Evolutionary conservation across 2,329 filamentous ascomycete species (phyloP).

Genomic region (Clonostachys rosea): DNA sequence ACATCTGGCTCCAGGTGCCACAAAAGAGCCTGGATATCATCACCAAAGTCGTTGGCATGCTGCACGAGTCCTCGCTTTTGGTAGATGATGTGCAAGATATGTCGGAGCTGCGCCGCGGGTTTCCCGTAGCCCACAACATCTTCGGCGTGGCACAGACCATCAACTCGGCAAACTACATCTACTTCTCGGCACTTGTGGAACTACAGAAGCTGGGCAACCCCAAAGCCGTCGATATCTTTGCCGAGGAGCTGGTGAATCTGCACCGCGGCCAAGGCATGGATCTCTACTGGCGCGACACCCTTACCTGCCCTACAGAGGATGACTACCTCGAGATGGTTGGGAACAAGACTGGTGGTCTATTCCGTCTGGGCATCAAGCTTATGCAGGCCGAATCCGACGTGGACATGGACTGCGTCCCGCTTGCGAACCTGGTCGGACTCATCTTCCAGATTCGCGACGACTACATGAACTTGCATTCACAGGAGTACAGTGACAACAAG

Average conservation of each 20-base stretch:
- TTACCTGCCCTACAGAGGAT: conserved; percentile 79
- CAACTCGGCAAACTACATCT: conserved; percentile 87
- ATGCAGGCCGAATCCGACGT: conserved; percentile 71
- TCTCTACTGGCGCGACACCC: conserved; percentile 80
- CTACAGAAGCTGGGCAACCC: conserved; percentile 67
- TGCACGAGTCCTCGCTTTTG: conserved; percentile 79
- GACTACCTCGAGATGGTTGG: conserved; percentile 94
- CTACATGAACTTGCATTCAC: conserved; percentile 78
- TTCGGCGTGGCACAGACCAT: conserved; percentile 86
- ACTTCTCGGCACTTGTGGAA: conserved; percentile 75
- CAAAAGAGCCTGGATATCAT: conserved; percentile 66
- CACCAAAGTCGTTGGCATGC: conserved; percentile 76
- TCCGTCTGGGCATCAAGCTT: conserved; percentile 78
- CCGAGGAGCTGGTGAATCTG: conserved; percentile 78
- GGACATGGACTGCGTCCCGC: conserved; percentile 67
- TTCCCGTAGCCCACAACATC: conserved; percentile 79
- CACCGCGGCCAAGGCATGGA: conserved; percentile 90
- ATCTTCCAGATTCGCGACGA: conserved; percentile 92
- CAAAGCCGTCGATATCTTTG: conserved; percentile 64
- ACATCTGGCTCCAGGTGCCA: conserved; percentile 74
- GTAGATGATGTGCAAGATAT: conserved; percentile 87
- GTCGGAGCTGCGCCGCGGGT: conserved; percentile 69
- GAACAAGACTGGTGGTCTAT: conserved; percentile 86
- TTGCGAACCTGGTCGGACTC: conserved; percentile 81
- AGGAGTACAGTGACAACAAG: conserved; percentile 82